phyloP scores from a whole-genome alignment of 345 rosid species.

The Laguncularia racemosa region DNA sequence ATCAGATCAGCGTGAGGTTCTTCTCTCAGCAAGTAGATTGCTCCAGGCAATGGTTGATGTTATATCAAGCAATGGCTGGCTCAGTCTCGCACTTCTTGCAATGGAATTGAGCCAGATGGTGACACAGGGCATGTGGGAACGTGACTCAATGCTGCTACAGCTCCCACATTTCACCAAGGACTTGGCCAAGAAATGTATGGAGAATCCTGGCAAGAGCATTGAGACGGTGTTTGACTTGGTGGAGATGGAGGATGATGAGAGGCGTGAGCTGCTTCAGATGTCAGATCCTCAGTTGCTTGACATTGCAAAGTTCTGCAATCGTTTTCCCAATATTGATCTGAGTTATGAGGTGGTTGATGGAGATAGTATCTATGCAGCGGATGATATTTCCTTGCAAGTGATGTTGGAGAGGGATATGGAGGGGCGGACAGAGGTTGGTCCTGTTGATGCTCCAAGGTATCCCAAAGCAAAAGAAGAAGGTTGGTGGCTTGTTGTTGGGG shows the following conservation, averaged over 20 bases:
- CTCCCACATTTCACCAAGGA: conserved; percentile 90
- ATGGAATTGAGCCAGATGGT: conserved; percentile 97
- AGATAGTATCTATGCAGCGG: conserved; percentile 50
- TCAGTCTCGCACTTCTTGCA: conserved; percentile 79
- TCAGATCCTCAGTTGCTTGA: conserved; percentile 56
- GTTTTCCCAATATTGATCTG: conserved; percentile 78
- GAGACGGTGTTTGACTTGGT: conserved; percentile 78
- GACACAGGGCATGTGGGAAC: conserved; percentile 97
- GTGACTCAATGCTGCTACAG: conserved; percentile 84
- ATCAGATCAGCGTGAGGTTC: conserved; percentile 77
- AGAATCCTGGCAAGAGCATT: conserved; percentile 66
- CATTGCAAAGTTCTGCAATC: conserved; percentile 79
- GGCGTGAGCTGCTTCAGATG: conserved; percentile 71
- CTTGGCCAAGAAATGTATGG: conserved; percentile 69
- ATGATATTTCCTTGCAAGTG: conserved; percentile 56
- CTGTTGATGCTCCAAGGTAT: conserved; percentile 62
- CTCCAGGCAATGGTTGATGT: conserved; percentile 93
- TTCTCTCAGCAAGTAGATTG: conserved; percentile 60
- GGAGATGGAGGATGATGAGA: conserved; percentile 90
- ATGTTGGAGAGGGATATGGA: conserved; percentile 70
- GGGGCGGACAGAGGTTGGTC: conserved; percentile 73
- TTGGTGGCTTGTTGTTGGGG: conserved; percentile 96
- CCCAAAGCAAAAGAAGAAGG: conserved; percentile 93
- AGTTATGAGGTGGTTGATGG: conserved; percentile 51
- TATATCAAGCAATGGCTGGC: conserved; percentile 85